A percentile compares a stretch with the other conserved stretches of the same genome.
These are phyloP conservation scores for Physocladia obscura DNA, from an alignment of 192 early-diverging fungal genomes.

Conservation along the genomic window DNA sequence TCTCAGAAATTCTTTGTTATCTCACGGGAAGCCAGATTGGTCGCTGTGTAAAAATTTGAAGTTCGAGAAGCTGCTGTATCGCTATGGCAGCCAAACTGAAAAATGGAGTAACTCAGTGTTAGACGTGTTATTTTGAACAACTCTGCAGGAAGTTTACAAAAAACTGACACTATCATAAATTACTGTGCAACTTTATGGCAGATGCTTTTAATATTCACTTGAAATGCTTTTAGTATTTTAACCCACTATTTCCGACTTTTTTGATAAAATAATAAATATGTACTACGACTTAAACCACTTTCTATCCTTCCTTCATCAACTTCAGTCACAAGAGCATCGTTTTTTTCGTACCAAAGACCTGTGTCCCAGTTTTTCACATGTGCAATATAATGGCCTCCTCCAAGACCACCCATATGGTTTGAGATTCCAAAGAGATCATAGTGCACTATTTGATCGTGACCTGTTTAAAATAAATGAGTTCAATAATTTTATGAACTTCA, in stretches of 20 bases:
- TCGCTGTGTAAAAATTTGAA: no score
- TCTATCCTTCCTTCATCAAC: constrained; percentile 9
- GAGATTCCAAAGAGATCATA: constrained; percentile 55
- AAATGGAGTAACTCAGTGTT: no score
- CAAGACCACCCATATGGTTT: constrained; percentile 50
- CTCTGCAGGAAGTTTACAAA: no score
- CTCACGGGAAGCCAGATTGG: no score
- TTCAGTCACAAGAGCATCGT: constrained; percentile 23
- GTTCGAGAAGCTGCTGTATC: no score
- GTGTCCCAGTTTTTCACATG: constrained; percentile 32
- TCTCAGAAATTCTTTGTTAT: no score
- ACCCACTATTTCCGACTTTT: constrained; percentile 25
- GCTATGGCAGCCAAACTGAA: no score
- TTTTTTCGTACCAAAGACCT: constrained; percentile 36
- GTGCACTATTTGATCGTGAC: constrained; percentile 24
- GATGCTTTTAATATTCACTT: no score
- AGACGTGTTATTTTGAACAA: no score
- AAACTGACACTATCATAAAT: no score
- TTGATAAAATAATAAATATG: constrained; percentile 43
- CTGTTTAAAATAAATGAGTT: constrained; percentile 2
- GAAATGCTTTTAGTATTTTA: no score
- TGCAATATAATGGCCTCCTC: constrained; percentile 57
- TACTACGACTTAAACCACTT: constrained; percentile 12
- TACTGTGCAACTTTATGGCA: no score
- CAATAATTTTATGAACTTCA: background rate